Percentiles rank a stretch among this genome's conserved stretches.
Evolutionary conservation across 106 monocot genomes (phyloP).

Genomic region (Dendrobium catenatum): DNA sequence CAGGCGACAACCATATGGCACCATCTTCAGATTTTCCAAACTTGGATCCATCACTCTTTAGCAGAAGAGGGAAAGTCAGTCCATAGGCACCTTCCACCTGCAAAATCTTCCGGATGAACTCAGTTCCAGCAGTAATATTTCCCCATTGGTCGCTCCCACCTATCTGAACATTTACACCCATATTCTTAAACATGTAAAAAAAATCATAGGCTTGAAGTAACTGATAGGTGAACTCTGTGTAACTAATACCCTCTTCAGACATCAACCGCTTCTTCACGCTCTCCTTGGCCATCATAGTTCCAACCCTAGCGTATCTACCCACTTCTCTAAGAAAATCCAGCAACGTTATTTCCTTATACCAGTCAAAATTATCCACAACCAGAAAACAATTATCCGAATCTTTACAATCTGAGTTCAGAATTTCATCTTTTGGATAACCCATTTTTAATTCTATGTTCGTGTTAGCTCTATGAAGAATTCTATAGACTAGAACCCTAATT

Average conservation of each 20-base stretch:
- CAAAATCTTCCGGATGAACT: conserved; percentile 23
- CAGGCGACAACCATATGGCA: conserved; percentile 69
- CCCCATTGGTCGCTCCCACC: conserved; percentile 99
- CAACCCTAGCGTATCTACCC: conserved; percentile 79
- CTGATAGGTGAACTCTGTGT: conserved; percentile 95
- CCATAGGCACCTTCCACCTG: conserved; percentile 83
- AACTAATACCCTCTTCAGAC: conserved; percentile 93
- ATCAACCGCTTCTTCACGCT: conserved; percentile 78
- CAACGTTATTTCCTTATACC: conserved; percentile 76
- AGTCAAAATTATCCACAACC: conserved; percentile 76
- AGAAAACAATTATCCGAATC: conserved; percentile 12
- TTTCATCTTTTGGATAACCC: conserved; percentile 10
- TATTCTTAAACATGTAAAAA: conserved; percentile 76
- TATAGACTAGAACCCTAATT: conserved; percentile 32
- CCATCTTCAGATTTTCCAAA: conserved; percentile 89
- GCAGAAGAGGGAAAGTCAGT: conserved; percentile 82
- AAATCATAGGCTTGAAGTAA: conserved; percentile 94
- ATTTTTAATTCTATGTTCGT: not conserved
- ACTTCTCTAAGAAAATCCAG: conserved; percentile 75
- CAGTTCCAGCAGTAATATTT: conserved; percentile 91
- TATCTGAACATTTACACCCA: conserved; percentile 89
- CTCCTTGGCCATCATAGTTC: conserved; percentile 89
- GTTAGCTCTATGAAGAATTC: conserved; percentile 26
- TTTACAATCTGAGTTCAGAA: conserved; percentile 7
- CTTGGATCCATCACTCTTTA: conserved; percentile 92